A percentile compares a stretch with the other conserved stretches of the same genome.
phyloP scores from a whole-genome alignment of 2,329 filamentous ascomycete species.

The Nigrograna mackinnonii region DNA sequence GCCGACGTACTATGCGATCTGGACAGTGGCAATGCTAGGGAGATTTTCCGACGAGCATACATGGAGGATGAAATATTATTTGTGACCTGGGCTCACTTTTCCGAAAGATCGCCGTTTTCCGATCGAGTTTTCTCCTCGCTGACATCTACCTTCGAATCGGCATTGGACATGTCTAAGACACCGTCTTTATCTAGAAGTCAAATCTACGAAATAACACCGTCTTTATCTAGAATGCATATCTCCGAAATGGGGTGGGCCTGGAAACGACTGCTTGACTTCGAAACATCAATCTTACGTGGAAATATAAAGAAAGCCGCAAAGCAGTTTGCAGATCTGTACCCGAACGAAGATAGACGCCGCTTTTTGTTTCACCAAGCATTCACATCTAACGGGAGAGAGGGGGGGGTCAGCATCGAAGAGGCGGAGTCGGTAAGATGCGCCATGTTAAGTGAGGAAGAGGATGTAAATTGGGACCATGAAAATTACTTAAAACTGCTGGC shows the following conservation, averaged over 20 bases:
- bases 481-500: not conserved
- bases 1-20: not conserved
- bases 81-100: not conserved
- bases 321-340: not conserved
- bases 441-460: too few species aligned
- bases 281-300: not conserved
- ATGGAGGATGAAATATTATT: not conserved
- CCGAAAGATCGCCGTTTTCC: not conserved
- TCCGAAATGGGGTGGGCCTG: not conserved
- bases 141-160: not conserved
- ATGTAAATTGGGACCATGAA: too few species aligned
- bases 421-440: too few species aligned
- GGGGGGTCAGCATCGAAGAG: not conserved
- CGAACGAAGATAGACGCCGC: not conserved
- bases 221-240: not conserved
- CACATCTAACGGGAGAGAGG: too few species aligned
- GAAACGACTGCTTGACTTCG: not conserved
- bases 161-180: not conserved
- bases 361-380: too few species aligned
- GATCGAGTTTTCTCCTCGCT: not conserved
- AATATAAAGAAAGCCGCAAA: not conserved
- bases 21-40: too few species aligned
- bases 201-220: not conserved
- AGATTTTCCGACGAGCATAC: not conserved
- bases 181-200: not conserved